A percentile compares a stretch with the other conserved stretches of the same genome.
Evolutionary conservation across 2,329 filamentous ascomycete species (phyloP).

Genomic region (Gnomoniopsis smithogilvyi): DNA sequence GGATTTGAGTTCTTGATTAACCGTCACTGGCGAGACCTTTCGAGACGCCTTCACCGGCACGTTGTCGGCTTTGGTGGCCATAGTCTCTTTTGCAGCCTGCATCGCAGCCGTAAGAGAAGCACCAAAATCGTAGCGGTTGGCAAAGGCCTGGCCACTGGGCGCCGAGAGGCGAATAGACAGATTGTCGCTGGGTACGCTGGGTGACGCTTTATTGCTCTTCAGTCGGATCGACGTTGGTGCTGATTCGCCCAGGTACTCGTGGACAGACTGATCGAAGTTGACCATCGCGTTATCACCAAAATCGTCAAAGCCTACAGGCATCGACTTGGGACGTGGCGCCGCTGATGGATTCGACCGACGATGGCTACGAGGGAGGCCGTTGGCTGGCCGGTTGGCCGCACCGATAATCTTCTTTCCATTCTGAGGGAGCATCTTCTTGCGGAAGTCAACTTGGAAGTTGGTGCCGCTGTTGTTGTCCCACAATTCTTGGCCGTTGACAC

Average conservation of each 20-base stretch:
- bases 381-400: slow-evolving; percentile 46
- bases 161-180: slow-evolving; percentile 48
- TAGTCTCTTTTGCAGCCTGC: slow-evolving; percentile 65
- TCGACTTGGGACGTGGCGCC: slow-evolving; percentile 50
- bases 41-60: slow-evolving; percentile 54
- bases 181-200: slow-evolving; percentile 62
- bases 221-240: slow-evolving; percentile 60
- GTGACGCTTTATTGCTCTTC: slow-evolving; percentile 64
- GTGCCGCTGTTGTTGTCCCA: slow-evolving; percentile 90
- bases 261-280: slow-evolving; percentile 57
- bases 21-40: slow-evolving; percentile 27
- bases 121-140: slow-evolving; percentile 92
- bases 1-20: slow-evolving; percentile 4
- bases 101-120: slow-evolving; percentile 86
- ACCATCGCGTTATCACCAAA: slow-evolving; percentile 62
- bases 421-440: slow-evolving; percentile 67
- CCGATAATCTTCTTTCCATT: slow-evolving; percentile 55
- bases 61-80: slow-evolving; percentile 55
- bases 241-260: slow-evolving; percentile 63
- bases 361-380: slow-evolving; percentile 65
- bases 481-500: slow-evolving; percentile 76
- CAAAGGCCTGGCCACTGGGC: slow-evolving; percentile 72
- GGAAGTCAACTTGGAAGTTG: slow-evolving; percentile 95
- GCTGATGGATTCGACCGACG: slow-evolving; percentile 42
- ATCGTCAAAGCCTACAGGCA: slow-evolving; percentile 63